Evolutionary conservation across 495 filamentous ascomycete species (phyloP).

Genomic region (Podospora australis): DNA sequence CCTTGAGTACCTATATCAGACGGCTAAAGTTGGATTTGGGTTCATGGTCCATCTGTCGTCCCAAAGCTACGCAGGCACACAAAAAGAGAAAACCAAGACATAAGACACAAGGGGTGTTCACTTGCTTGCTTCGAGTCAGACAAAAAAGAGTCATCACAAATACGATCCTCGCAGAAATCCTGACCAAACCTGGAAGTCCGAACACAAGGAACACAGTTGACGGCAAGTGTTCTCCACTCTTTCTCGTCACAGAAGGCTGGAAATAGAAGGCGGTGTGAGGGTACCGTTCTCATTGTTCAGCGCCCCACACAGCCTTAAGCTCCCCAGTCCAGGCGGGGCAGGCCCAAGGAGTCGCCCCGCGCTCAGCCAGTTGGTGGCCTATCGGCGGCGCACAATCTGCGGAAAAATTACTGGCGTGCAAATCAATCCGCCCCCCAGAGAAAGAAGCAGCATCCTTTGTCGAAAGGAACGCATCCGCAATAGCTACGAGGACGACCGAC

Average conservation of each 20-base stretch:
- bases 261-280: conserved; percentile 14
- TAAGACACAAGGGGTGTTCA: too few relatives aligned
- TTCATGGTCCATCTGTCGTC: too few relatives aligned
- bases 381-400: conserved; percentile 31
- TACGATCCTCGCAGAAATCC: too few relatives aligned
- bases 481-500: conserved; percentile 3
- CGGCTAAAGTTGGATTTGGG: too few relatives aligned
- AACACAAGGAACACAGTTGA: not conserved
- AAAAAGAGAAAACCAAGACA: too few relatives aligned
- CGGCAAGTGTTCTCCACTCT: not conserved
- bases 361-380: conserved; percentile 12
- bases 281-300: not conserved
- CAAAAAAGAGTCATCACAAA: too few relatives aligned
- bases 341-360: conserved; percentile 18
- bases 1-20: too few relatives aligned
- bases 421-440: conserved; percentile 12
- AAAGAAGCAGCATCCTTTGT: conserved; percentile 3
- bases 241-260: not conserved
- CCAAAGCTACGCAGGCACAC: too few relatives aligned
- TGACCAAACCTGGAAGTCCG: too few relatives aligned
- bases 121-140: too few relatives aligned
- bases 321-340: conserved; percentile 14
- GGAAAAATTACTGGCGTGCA: conserved; percentile 27
- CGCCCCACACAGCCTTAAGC: not conserved
- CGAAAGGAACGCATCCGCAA: conserved; percentile 11